Percentiles rank a stretch among this genome's conserved stretches.
Conservation (phyloP, 306 rosid species). For the Erythrophleum fordii region DNA sequence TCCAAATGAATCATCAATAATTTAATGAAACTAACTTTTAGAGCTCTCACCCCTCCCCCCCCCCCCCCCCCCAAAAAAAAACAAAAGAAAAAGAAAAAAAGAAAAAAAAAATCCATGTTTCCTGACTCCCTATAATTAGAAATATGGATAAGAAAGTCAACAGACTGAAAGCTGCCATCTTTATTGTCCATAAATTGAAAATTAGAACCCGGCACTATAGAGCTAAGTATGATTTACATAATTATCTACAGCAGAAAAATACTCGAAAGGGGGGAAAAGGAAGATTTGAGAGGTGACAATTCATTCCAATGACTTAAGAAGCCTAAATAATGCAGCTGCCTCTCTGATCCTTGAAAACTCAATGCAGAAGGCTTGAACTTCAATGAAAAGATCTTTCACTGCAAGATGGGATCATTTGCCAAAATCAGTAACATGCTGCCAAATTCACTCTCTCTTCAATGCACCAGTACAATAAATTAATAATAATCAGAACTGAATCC, state of each 20-base stretch:
- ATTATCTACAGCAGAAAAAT: constrained; percentile 51
- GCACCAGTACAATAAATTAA: neutral
- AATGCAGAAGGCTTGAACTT: constrained; percentile 80
- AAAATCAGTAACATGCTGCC: constrained; percentile 1
- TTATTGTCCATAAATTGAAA: constrained; percentile 41
- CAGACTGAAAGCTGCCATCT: constrained; percentile 26
- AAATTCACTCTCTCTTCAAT: neutral
- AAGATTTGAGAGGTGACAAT: neutral
- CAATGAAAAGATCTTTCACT: constrained; percentile 80
- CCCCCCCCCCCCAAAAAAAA: too few relatives aligned
- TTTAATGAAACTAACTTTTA: neutral
- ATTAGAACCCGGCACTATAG: constrained; percentile 38
- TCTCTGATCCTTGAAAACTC: constrained; percentile 78
- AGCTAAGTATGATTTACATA: constrained; percentile 40
- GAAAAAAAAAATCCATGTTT: neutral
- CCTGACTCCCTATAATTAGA: neutral
- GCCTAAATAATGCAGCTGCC: constrained; percentile 75
- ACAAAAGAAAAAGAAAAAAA: neutral
- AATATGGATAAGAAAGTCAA: neutral
- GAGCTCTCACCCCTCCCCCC: too few relatives aligned
- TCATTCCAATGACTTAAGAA: constrained; percentile 73
- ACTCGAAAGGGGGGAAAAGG: neutral
- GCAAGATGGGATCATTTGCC: constrained; percentile 34
- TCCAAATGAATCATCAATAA: too few relatives aligned
- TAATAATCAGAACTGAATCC: neutral